Conservation (phyloP, 257 asterid genomes). For the Thymus mandschuricus region DNA sequence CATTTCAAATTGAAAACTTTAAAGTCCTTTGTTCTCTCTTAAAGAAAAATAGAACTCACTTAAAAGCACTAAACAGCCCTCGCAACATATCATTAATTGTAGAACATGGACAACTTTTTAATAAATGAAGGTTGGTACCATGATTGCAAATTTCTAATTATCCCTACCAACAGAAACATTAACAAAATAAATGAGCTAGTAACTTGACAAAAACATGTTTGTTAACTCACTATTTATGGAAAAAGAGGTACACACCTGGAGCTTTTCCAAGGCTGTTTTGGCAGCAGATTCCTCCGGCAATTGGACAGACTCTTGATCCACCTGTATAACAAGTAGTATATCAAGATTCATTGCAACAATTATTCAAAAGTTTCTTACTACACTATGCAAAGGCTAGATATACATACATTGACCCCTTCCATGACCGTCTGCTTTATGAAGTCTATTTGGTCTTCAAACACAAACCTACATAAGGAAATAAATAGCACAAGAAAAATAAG, state of each 20-base stretch:
- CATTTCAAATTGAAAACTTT: conserved; percentile 6
- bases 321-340: conserved; percentile 44
- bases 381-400: conserved; percentile 11
- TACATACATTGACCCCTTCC: conserved; percentile 82
- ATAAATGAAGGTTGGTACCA: not conserved
- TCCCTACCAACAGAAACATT: conserved; percentile 10
- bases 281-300: conserved; percentile 65
- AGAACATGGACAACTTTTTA: not conserved
- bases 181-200: conserved; percentile 13
- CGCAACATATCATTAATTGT: not conserved
- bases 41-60: not conserved
- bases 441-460: conserved; percentile 95
- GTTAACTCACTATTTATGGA: conserved; percentile 6
- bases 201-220: conserved; percentile 1
- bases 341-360: conserved; percentile 18
- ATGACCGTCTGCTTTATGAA: conserved; percentile 81
- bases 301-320: conserved; percentile 58
- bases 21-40: not conserved
- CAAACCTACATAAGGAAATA: conserved; percentile 57
- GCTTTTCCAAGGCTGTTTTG: conserved; percentile 78
- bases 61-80: conserved; percentile 1
- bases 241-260: conserved; percentile 55
- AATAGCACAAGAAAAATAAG: conserved; percentile 6
- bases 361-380: conserved; percentile 3
- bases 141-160: no score